phyloP scores from a whole-genome alignment of 129 eudicot genomes.

The Arctium minus region DNA sequence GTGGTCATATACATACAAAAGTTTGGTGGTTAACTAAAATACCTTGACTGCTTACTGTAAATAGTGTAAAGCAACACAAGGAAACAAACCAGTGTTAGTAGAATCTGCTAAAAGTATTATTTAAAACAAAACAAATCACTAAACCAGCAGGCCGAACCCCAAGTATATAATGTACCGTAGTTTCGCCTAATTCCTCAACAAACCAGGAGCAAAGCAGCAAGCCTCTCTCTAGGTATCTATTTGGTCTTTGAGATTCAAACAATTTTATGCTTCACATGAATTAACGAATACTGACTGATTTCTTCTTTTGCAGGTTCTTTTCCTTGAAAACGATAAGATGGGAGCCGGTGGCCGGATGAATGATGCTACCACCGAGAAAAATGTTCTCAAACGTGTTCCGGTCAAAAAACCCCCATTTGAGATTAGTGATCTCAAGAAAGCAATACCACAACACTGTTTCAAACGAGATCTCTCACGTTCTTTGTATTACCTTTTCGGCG shows the following conservation, averaged over 20 bases:
- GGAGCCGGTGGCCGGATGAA: slow-evolving; percentile 12
- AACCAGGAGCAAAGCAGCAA: slow-evolving; percentile 5
- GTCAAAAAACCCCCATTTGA: slow-evolving; percentile 5
- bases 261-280: background rate
- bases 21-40: background rate
- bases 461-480: slow-evolving; percentile 15
- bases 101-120: background rate
- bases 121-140: background rate
- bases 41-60: background rate
- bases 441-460: slow-evolving; percentile 22
- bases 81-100: background rate
- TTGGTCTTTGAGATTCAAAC: background rate
- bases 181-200: background rate
- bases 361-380: background rate
- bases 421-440: slow-evolving; percentile 15
- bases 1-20: slow-evolving; percentile 11
- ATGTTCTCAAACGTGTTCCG: slow-evolving; percentile 14
- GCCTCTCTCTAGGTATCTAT: slow-evolving; percentile 2
- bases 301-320: background rate
- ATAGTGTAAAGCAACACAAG: background rate
- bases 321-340: background rate
- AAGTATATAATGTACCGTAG: background rate
- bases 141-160: background rate
- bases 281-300: background rate
- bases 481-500: slow-evolving; percentile 15